Base-by-base conservation (phyloP, 495 filamentous ascomycete genomes). In the Lepraria neglecta region DNA sequence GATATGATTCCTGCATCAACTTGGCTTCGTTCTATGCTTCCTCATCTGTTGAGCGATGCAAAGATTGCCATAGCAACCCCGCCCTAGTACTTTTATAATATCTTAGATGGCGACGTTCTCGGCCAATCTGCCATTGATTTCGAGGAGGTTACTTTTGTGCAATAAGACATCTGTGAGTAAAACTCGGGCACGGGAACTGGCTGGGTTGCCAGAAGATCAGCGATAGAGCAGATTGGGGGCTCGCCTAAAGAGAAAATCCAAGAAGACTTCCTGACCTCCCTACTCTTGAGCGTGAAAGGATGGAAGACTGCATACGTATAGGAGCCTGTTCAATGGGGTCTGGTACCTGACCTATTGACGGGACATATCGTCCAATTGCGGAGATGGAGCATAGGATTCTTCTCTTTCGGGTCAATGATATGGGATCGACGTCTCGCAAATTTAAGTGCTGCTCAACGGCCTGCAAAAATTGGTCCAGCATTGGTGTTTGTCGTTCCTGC, bases 241-340 rank as follows among this genome's bases (percentile, higher is more conserved):
- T 82, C 77, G 60, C 80, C 81, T 2, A 75, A 71, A 1, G 77
- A 71, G 30, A 78, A 77, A 10, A 73, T 81, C 44, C 74, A 74
- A 5, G 81, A 84, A 63, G 81, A 84, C 57, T 73, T 75, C 62
- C 73, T 73, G 61, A 73, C 76, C 3, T 82, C 80, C 0, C 67
- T 75, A 19, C 67, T 79, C 0, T 61, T 82, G 35, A 69, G 75
- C 19, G 75, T 75, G 0, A 60, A 67, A 12, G 80, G 76, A 0
- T 75, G 76, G 65, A 70, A 71, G 28, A 78, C 71, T 9, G 71
- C 77, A 5, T 79, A 77, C 54, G 69, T 81, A 3, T 74, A 76
- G 35, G 80, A 84, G 56, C 67, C 71, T n/a, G 59, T 82, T 14
- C 81, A 84, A 65, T 80, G 71, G 24, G 81, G 81, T 0, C 73